Evolutionary conservation across 2,329 filamentous ascomycete genomes (phyloP).

Genomic region (Ophioceras dolichostomum): DNA sequence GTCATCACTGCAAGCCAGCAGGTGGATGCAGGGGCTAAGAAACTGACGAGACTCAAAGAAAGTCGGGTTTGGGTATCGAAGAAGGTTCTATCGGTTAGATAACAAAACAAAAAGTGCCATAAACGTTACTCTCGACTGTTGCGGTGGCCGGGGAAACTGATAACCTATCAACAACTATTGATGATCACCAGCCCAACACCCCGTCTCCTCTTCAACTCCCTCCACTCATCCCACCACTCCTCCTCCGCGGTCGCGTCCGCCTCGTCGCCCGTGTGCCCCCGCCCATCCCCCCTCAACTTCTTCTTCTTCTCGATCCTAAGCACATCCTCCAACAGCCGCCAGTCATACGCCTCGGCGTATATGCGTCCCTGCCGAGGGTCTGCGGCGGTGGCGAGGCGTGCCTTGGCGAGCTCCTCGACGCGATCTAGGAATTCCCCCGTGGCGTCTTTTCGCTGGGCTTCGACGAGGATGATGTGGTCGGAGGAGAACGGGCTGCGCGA

Average conservation of each 20-base stretch:
- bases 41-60: no score
- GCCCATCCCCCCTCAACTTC: no score
- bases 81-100: no score
- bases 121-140: no score
- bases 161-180: no score
- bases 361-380: slow-evolving; percentile 13
- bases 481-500: slow-evolving; percentile 5
- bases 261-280: slow-evolving; percentile 8
- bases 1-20: no score
- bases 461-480: slow-evolving; percentile 19
- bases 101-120: no score
- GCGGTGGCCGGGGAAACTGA: no score
- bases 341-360: slow-evolving; percentile 22
- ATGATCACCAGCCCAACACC: neutral
- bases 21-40: no score
- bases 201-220: neutral
- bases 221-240: neutral
- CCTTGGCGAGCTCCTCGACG: slow-evolving; percentile 9
- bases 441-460: slow-evolving; percentile 15
- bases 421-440: slow-evolving; percentile 16
- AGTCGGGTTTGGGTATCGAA: no score
- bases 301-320: no score
- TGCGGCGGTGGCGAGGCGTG: slow-evolving; percentile 7
- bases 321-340: slow-evolving; percentile 22
- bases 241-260: slow-evolving; percentile 8